These are phyloP conservation scores for Lentinula raphanica DNA, from an alignment of 768 basidiomycete species.

Conservation along the genomic window DNA sequence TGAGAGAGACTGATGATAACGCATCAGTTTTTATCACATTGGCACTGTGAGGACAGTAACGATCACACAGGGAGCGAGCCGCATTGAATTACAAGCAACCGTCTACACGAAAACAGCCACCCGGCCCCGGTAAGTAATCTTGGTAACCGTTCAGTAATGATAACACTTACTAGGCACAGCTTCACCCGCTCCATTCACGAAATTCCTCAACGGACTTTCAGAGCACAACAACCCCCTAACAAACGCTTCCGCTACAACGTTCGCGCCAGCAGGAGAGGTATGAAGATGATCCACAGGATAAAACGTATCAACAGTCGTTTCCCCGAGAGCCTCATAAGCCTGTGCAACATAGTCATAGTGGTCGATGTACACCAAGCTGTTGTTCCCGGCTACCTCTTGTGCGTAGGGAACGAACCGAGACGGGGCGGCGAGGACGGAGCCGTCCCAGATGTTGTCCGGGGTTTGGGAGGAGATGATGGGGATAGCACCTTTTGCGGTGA, in stretches of 20 bases:
- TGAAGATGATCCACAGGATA: slow-evolving; percentile 46
- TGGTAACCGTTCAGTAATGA: no score
- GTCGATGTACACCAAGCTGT: slow-evolving; percentile 36
- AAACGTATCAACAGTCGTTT: slow-evolving; percentile 28
- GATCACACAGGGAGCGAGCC: no score
- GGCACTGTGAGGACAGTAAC: no score
- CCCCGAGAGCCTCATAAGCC: slow-evolving; percentile 34
- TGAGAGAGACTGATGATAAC: no score
- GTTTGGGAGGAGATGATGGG: slow-evolving; percentile 46
- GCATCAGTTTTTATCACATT: no score
- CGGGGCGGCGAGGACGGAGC: slow-evolving; percentile 25
- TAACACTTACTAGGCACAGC: slow-evolving; percentile 30
- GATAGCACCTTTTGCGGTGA: slow-evolving; percentile 41
- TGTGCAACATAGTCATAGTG: slow-evolving; percentile 41
- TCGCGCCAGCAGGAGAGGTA: slow-evolving; percentile 38
- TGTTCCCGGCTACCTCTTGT: slow-evolving; percentile 31
- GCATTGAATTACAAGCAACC: slow-evolving; percentile 13
- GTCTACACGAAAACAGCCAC: slow-evolving; percentile 8
- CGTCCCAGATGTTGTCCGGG: slow-evolving; percentile 39
- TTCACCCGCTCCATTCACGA: slow-evolving; percentile 31
- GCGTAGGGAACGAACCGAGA: slow-evolving; percentile 43
- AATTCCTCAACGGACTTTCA: slow-evolving; percentile 25
- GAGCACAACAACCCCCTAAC: slow-evolving; percentile 39
- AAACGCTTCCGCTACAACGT: slow-evolving; percentile 43
- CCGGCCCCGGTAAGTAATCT: neutral